Evolutionary conservation across 2,329 filamentous ascomycete genomes (phyloP), one percentile per base, ranked within the genome.

Genomic region (Penicillium janthinellum): DNA sequence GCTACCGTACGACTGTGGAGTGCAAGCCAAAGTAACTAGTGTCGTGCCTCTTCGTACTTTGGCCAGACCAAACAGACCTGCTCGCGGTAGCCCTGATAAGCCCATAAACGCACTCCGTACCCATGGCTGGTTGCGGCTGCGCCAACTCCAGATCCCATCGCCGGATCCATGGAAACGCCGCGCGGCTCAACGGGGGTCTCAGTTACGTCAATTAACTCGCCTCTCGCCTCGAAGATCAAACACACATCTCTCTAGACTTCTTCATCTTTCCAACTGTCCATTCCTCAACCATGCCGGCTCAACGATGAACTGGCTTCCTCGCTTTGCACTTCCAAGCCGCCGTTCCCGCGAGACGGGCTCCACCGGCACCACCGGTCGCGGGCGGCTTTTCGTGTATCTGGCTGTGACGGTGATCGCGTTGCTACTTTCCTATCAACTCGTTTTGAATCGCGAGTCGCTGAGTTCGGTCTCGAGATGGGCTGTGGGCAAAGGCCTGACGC

Each of bases 361-460:
- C 48, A 35, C 28, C 6, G 6, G 28, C 28, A 31, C 31, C 42
- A 12, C 48, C 53, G 42, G 56, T 37, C 53, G 38, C 38, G 47
- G 53, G 14, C 61, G 66, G 11, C 17, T 61, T 17, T 64, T 67
- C 35, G 5, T 67, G 5, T 67, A 61, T 22, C 47, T 68, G 34
- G 58, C 57, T 3, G 50, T 68, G 28, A 54, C 60, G 4, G 65
- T 51, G 2, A 44, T 58, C 20, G 59, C 64, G 35, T 54, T 67
- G 5, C 35, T 67, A 5, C 34, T 67, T 17, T 62, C 64, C 2
- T 67, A 66, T 41, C 65, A 67, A 34, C 52, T 69, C 15, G 58
- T 67, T 17, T 56, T 69, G 10, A 59, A 63, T 48, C 65, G 57
- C 49, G 56, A 57, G 8, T 42, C 60, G 1, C 25, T 55, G 5